Conservation (phyloP, 768 basidiomycete genomes). For the Agrocybe praecox region DNA sequence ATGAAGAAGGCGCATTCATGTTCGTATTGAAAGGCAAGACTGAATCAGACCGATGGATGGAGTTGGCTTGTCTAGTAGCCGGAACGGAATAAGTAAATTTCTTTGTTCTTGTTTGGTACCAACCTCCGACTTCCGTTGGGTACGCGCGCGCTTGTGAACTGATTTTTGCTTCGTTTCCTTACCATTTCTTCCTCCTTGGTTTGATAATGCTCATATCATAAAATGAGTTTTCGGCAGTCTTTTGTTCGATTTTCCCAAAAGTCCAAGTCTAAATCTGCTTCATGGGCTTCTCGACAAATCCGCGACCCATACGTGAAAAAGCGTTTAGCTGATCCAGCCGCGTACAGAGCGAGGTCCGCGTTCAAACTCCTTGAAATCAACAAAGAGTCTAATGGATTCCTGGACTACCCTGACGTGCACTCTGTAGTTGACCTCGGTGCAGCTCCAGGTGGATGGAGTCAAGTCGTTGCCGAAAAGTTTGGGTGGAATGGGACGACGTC, state of each 20-base stretch:
- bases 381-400: slow-evolving; percentile 52
- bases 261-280: slow-evolving; percentile 44
- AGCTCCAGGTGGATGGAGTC: slow-evolving; percentile 94
- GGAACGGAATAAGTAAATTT: neutral
- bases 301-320: slow-evolving; percentile 72
- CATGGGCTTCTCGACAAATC: slow-evolving; percentile 73
- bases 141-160: neutral
- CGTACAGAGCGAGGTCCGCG: slow-evolving; percentile 85
- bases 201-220: neutral
- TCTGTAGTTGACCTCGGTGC: slow-evolving; percentile 88
- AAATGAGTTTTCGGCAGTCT: slow-evolving; percentile 19
- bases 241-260: slow-evolving; percentile 18
- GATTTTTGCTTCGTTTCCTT: neutral
- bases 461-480: slow-evolving; percentile 72
- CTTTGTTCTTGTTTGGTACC: slow-evolving; percentile 6
- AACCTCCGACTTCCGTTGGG: neutral
- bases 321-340: slow-evolving; percentile 39
- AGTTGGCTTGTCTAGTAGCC: no score
- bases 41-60: no score
- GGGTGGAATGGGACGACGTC: slow-evolving; percentile 40
- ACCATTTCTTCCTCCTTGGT: neutral
- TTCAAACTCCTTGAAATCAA: slow-evolving; percentile 90
- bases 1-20: slow-evolving; percentile 25
- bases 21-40: no score
- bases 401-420: slow-evolving; percentile 51